A percentile compares a stretch with the other conserved stretches of the same genome.
These are phyloP conservation scores for Sporothrix curviconia DNA, from an alignment of 2,329 filamentous ascomycete species.

Conservation along the genomic window DNA sequence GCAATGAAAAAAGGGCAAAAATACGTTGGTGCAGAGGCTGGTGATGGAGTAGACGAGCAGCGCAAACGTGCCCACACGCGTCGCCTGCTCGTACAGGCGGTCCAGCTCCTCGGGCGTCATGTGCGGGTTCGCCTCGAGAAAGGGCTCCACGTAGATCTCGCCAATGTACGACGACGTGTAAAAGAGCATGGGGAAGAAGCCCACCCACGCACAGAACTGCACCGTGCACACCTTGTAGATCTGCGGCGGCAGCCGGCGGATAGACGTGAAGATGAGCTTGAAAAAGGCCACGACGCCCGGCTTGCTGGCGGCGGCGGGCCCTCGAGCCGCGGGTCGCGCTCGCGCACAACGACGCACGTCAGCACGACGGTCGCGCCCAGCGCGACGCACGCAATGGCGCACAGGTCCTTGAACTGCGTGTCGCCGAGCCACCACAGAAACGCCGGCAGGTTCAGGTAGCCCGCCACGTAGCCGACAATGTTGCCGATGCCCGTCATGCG, in stretches of 20 bases:
- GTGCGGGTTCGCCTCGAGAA: constrained; percentile 67
- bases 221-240: constrained; percentile 75
- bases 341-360: constrained; percentile 62
- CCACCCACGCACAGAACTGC: constrained; percentile 85
- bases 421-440: constrained; percentile 73
- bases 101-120: constrained; percentile 73
- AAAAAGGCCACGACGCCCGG: constrained; percentile 73
- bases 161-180: constrained; percentile 93
- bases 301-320: constrained; percentile 52
- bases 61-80: constrained; percentile 81
- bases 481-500: constrained; percentile 82
- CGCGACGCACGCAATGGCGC: constrained; percentile 71
- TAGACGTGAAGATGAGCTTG: constrained; percentile 65
- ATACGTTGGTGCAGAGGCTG: constrained; percentile 72
- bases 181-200: constrained; percentile 92
- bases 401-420: constrained; percentile 89
- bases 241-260: constrained; percentile 72
- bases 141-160: constrained; percentile 84
- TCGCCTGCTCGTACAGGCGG: constrained; percentile 73
- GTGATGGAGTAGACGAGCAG: constrained; percentile 82
- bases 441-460: constrained; percentile 71
- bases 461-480: constrained; percentile 82
- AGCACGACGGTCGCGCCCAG: constrained; percentile 63
- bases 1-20: constrained; percentile 81
- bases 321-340: constrained; percentile 73